Evolutionary conservation across 192 early-diverging fungal genomes (phyloP), one percentile per base, ranked within the genome.

Genomic region (Pilobolus umbonatus): DNA sequence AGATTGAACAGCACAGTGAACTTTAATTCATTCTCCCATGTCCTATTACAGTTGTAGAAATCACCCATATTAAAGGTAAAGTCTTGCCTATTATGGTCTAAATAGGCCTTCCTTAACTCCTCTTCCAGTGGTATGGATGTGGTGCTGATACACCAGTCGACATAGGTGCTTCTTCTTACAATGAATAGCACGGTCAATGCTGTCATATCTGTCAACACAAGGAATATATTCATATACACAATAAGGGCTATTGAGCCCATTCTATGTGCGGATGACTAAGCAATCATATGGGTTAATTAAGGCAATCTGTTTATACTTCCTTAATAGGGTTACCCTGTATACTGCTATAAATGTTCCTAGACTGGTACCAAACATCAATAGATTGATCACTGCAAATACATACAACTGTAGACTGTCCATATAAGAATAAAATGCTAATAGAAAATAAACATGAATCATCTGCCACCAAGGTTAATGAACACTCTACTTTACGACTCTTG

Each of bases 21-120:
- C 35, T 73, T 73, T 10, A 73, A 12, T 44, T 73, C 71, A 34
- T 55, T 53, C 28, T 64, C 61, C 71, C 71, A 73, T 11, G 65
- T 62, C 29, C 50, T 40, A 45, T 53, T 34, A 30, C 71, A 73
- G 32, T 73, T 67, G 30, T 67, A 73, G 44, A 59, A 73, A 38
- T 73, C 71, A 5, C 29, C 42, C 25, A 57, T 53, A 24, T 3
- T 61, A 29, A 30, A 61, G 62, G 26, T 36, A 12, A 54, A 54
- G 2, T 54, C 0, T 5, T 54, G 21, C 10, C 21, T 36, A 2
- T 7, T 14, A 22, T 38, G 21, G 31, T n/a, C n/a, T 19, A 29
- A 11, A 25, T 21, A 25, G 11, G 55, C 19, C 36, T 56, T 42
- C 11, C 35, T 25, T n/a, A 31, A 15, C 1, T 14, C 30, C 10